These are phyloP conservation scores for Pilaira anomala DNA, from an alignment of 192 early-diverging fungal genomes.

Conservation along the genomic window DNA sequence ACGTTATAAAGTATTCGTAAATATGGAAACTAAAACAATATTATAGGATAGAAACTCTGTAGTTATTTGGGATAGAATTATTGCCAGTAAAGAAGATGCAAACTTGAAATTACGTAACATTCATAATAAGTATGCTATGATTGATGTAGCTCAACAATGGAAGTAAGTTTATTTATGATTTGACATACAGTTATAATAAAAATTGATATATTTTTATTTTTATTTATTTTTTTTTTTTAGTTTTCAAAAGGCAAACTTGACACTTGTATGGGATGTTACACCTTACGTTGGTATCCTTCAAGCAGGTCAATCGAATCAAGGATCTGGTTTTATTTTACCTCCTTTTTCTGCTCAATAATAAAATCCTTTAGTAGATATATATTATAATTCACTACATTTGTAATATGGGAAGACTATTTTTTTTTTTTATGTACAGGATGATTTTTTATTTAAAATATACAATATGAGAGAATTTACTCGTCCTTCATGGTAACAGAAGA, in stretches of 20 bases:
- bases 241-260: slow-evolving; percentile 63
- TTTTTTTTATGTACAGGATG: not conserved
- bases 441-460: not conserved
- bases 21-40: too few relatives aligned
- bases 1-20: too few relatives aligned
- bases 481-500: slow-evolving; percentile 17
- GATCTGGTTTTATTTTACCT: not conserved
- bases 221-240: slow-evolving; percentile 5
- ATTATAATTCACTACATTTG: too few relatives aligned
- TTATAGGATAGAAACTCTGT: slow-evolving; percentile 67
- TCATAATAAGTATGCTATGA: slow-evolving; percentile 64
- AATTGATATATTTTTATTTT: not conserved
- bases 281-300: slow-evolving; percentile 74
- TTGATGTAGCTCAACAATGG: slow-evolving; percentile 67
- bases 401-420: not conserved
- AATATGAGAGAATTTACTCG: slow-evolving; percentile 5
- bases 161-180: slow-evolving; percentile 43
- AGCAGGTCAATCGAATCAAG: slow-evolving; percentile 28
- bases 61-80: slow-evolving; percentile 82
- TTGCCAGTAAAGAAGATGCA: slow-evolving; percentile 64
- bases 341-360: not conserved
- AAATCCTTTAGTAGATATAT: too few relatives aligned
- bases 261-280: slow-evolving; percentile 79
- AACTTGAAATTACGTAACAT: slow-evolving; percentile 52
- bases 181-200: not conserved